These are phyloP conservation scores for Curvularia lunata DNA, from an alignment of 2,329 filamentous ascomycete species.

Conservation along the genomic window DNA sequence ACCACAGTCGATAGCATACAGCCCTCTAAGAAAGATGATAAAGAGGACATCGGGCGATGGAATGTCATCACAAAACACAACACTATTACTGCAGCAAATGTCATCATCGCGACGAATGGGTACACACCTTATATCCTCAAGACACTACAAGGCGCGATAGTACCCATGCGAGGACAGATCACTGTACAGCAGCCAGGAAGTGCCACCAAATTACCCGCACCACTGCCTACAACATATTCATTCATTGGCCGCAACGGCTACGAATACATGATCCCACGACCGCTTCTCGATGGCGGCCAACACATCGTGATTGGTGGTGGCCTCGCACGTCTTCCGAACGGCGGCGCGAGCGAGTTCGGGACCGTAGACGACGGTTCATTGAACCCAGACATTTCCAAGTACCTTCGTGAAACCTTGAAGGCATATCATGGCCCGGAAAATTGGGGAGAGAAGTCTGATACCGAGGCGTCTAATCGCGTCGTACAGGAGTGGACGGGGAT, in stretches of 20 bases:
- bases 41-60: conserved; percentile 15
- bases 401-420: conserved; percentile 52
- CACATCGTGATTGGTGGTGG: conserved; percentile 70
- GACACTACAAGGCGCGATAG: conserved; percentile 49
- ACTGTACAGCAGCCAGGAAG: conserved; percentile 47
- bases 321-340: conserved; percentile 50
- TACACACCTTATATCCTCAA: conserved; percentile 42
- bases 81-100: conserved; percentile 21
- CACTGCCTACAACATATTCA: conserved; percentile 62
- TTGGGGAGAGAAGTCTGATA: conserved; percentile 43
- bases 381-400: conserved; percentile 60
- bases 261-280: conserved; percentile 70
- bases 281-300: conserved; percentile 47
- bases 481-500: conserved; percentile 57
- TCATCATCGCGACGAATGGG: conserved; percentile 47
- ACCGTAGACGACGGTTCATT: conserved; percentile 62
- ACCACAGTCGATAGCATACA: conserved; percentile 35
- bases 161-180: conserved; percentile 52
- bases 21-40: conserved; percentile 1
- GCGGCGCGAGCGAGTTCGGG: conserved; percentile 59
- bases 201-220: conserved; percentile 45
- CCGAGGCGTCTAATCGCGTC: conserved; percentile 31
- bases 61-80: conserved; percentile 28
- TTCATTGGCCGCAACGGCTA: conserved; percentile 67
- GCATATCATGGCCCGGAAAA: conserved; percentile 59